phyloP scores from a whole-genome alignment of 345 rosid species.

The Sisymbrium altissimum region DNA sequence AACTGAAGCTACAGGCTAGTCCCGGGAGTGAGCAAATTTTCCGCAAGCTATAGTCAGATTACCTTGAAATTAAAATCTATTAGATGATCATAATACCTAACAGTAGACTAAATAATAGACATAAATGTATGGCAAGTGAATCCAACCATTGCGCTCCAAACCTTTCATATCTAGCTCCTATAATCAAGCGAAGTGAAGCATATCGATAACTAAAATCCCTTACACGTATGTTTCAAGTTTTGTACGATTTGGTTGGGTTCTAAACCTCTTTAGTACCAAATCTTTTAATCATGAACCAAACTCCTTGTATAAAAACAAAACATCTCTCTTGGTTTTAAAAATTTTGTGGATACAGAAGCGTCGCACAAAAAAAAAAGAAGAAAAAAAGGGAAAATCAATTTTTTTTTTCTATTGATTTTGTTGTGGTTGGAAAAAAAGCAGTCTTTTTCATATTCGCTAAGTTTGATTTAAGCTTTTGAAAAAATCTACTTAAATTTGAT shows the following conservation, averaged over 20 bases:
- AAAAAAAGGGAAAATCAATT: neutral
- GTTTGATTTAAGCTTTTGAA: neutral
- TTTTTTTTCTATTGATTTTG: neutral
- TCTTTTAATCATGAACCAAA: neutral
- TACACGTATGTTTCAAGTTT: neutral
- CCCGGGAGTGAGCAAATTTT: neutral
- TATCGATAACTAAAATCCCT: neutral
- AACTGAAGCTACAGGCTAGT: neutral
- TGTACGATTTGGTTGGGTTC: neutral
- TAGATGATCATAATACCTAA: neutral
- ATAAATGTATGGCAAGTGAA: neutral
- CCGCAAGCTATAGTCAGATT: neutral
- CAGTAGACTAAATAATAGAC: neutral
- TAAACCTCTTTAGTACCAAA: neutral
- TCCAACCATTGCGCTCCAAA: neutral
- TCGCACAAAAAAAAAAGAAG: neutral
- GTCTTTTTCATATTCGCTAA: neutral
- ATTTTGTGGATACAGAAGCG: neutral
- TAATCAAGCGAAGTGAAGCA: neutral
- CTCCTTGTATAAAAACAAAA: neutral
- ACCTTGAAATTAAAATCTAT: neutral
- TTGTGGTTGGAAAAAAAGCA: neutral
- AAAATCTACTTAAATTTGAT: slow-evolving; percentile 8
- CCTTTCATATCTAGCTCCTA: neutral
- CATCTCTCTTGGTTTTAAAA: neutral